phyloP scores from a whole-genome alignment of 345 rosid species.

The Corchorus capsularis region DNA sequence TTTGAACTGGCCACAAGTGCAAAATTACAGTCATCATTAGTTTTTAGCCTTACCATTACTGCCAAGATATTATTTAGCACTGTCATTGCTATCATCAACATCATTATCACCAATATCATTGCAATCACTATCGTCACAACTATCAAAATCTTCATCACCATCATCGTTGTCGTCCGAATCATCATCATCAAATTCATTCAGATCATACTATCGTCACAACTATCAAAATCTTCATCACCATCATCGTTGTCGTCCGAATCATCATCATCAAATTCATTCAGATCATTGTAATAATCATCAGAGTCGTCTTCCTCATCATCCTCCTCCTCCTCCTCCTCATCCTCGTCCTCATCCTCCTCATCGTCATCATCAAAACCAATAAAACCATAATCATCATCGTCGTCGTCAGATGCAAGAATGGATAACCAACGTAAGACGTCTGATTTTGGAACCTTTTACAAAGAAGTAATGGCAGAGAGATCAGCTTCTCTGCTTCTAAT shows the following conservation, averaged over 20 bases:
- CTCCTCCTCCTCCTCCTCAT: constrained; percentile 24
- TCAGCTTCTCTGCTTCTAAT: constrained; percentile 43
- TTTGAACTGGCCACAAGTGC: constrained; percentile 59
- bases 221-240: constrained; percentile 22
- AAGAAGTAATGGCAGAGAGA: constrained; percentile 54
- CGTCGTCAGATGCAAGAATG: constrained; percentile 19
- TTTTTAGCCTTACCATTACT: constrained; percentile 19
- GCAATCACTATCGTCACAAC: not conserved
- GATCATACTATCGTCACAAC: not conserved
- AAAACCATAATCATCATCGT: constrained; percentile 25
- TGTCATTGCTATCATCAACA: not conserved
- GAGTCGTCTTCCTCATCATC: constrained; percentile 26
- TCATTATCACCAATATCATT: constrained; percentile 22
- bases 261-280: constrained; percentile 18
- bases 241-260: constrained; percentile 6
- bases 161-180: constrained; percentile 24
- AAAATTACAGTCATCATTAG: constrained; percentile 41
- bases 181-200: not conserved
- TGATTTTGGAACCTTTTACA: constrained; percentile 42
- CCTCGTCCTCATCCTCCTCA: constrained; percentile 30
- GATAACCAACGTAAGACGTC: constrained; percentile 32
- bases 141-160: not conserved
- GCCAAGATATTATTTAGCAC: not conserved
- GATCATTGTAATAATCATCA: constrained; percentile 18
- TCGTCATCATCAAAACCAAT: constrained; percentile 31